Evolutionary conservation across 345 rosid genomes (phyloP).

Genomic region (Pugionium dolabratum): DNA sequence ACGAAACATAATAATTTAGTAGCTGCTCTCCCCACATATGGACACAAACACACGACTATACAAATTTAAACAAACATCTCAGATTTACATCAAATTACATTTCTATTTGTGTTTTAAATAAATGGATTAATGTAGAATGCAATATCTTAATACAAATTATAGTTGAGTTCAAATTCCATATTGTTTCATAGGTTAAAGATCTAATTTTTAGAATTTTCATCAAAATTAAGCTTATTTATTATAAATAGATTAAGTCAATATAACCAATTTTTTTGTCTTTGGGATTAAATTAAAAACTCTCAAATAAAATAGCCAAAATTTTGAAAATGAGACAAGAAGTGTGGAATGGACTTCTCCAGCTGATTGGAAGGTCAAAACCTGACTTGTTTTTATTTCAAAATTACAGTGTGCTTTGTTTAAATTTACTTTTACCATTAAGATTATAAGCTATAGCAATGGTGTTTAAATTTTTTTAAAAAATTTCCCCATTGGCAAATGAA

Average conservation of each 20-base stretch:
- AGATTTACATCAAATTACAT: conserved; percentile 16
- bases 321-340: too few species aligned
- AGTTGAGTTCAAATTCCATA: neutral
- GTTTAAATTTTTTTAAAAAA: neutral
- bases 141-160: neutral
- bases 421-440: neutral
- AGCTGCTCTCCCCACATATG: conserved; percentile 13
- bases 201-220: too few species aligned
- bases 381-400: neutral
- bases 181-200: too few species aligned
- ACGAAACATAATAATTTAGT: neutral
- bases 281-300: too few species aligned
- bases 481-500: neutral
- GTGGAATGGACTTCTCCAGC: neutral
- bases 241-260: too few species aligned
- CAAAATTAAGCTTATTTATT: too few species aligned
- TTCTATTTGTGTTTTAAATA: conserved; percentile 6
- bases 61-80: conserved; percentile 14
- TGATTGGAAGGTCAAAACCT: neutral
- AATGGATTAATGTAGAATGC: neutral
- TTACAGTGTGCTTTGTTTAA: neutral
- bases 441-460: neutral
- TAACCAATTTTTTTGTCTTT: too few species aligned
- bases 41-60: conserved; percentile 1
- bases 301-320: too few species aligned